phyloP scores from a whole-genome alignment of 345 rosid genomes.

The Mallotus nudiflorus region DNA sequence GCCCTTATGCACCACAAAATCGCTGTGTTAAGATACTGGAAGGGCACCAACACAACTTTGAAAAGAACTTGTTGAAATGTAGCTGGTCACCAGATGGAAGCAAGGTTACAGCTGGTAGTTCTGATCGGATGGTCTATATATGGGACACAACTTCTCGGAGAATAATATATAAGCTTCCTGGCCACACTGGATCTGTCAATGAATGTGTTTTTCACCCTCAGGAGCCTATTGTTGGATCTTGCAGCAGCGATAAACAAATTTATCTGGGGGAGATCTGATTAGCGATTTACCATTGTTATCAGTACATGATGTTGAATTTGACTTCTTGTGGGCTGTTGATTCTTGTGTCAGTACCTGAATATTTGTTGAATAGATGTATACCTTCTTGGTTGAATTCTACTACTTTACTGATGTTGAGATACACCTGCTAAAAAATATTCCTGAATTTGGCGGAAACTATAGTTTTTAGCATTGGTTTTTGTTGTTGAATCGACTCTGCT shows the following conservation, averaged over 20 bases:
- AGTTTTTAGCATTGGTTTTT: background rate
- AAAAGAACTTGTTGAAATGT: conserved; percentile 86
- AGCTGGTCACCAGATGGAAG: conserved; percentile 96
- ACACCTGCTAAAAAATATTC: conserved; percentile 1
- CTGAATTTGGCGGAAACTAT: background rate
- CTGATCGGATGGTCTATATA: conserved; percentile 93
- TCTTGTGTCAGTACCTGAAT: background rate
- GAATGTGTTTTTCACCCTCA: conserved; percentile 84
- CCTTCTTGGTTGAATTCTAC: conserved; percentile 8
- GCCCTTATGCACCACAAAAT: conserved; percentile 94
- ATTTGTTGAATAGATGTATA: conserved; percentile 10
- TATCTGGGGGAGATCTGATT: conserved; percentile 87
- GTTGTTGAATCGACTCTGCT: background rate
- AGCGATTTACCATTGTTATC: background rate
- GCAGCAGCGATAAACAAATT: conserved; percentile 93
- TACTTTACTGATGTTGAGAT: background rate
- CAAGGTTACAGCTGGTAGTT: conserved; percentile 91
- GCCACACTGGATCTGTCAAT: conserved; percentile 88
- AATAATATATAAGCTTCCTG: conserved; percentile 90
- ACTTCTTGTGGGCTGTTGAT: background rate
- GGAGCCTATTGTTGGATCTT: conserved; percentile 90
- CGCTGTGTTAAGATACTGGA: conserved; percentile 90
- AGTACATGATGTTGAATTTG: background rate
- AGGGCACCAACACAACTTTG: conserved; percentile 98
- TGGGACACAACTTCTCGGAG: conserved; percentile 95